Evolutionary conservation across 139 green algal genomes (phyloP).

Genomic region (Diplosphaera chodatii): DNA sequence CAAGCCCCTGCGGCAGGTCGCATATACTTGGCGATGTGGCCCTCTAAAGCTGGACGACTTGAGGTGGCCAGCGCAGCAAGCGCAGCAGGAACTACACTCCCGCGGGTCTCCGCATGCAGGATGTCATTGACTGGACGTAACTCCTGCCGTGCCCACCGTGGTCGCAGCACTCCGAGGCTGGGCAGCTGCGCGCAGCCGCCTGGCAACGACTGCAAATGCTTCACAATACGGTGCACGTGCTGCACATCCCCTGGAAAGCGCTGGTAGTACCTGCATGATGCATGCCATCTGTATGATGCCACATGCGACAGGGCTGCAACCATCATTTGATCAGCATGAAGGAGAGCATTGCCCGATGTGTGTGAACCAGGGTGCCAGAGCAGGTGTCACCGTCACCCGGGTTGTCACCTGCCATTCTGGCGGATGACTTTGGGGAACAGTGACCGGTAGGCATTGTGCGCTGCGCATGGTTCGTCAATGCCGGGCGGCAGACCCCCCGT

Average conservation of each 20-base stretch:
- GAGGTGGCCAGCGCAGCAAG: too few species aligned
- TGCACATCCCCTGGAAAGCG: slow-evolving; percentile 51
- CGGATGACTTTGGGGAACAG: slow-evolving; percentile 33
- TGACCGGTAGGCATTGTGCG: slow-evolving; percentile 57
- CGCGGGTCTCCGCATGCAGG: not conserved
- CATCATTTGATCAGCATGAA: too few species aligned
- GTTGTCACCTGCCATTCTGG: too few species aligned
- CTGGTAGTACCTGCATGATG: slow-evolving; percentile 82
- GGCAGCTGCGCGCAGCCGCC: slow-evolving; percentile 49
- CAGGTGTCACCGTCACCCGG: too few species aligned
- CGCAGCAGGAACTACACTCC: too few species aligned
- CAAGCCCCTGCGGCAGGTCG: slow-evolving; percentile 31
- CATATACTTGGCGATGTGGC: too few species aligned
- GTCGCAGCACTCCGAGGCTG: slow-evolving; percentile 60
- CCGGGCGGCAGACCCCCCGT: slow-evolving; percentile 74
- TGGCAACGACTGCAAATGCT: slow-evolving; percentile 52
- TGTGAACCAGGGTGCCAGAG: too few species aligned
- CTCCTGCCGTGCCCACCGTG: slow-evolving; percentile 15
- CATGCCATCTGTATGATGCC: too few species aligned
- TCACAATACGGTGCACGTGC: slow-evolving; percentile 57
- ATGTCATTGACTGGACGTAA: not conserved
- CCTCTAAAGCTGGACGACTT: too few species aligned
- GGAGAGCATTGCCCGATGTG: too few species aligned
- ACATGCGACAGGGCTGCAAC: too few species aligned
- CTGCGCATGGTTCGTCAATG: slow-evolving; percentile 47